Base-by-base conservation (phyloP, 371 early-diverging fungal genomes). In the Mucor velutinosus region DNA sequence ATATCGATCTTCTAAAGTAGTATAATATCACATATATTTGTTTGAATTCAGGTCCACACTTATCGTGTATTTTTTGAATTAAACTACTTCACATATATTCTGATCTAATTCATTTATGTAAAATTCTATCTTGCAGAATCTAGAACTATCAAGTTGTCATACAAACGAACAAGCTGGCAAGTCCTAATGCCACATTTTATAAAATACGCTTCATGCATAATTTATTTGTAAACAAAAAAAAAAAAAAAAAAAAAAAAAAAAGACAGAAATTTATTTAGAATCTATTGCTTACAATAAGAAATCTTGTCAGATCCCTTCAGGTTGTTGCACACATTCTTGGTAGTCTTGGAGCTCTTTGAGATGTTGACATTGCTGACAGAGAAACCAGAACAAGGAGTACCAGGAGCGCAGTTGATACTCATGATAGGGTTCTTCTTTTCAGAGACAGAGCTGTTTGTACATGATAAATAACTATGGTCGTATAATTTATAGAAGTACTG, bases 301-400 rank as follows among this genome's bases (percentile, higher is more conserved):
- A 71, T 71, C 35, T 55, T 62, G 39, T 49, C 45, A 19, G 71
- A 65, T n/a, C 71, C 71, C 32, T 19, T 35, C 27, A 71, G 58
- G 58, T 71, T 59, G 21, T n/a, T 63, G 27, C 71, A 71, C 0
- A 66, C 59, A 47, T 71, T 71, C 1, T 27, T 62, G 7, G 39
- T 27, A 27, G 78, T 71, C 30, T 65, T 69, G 62, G 58, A 53
- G 10, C 67, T 63, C 33, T 66, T 64, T 19, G 41, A 32, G 17
- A 77, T 35, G 21, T 73, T 59, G 25, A 78, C 60, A n/a, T 73
- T 61, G 7, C 63, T 67, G 17, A 78, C 45, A 14, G 60, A 63
- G 47, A 78, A 66, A 33, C 57, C 58, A 23, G 66, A 63, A 47
- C 78, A 78, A 49, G 73, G 78, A 2, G 76, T 70, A 15, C 60